phyloP scores from a whole-genome alignment of 148 eudicot genomes.

The Cornus suecica region DNA sequence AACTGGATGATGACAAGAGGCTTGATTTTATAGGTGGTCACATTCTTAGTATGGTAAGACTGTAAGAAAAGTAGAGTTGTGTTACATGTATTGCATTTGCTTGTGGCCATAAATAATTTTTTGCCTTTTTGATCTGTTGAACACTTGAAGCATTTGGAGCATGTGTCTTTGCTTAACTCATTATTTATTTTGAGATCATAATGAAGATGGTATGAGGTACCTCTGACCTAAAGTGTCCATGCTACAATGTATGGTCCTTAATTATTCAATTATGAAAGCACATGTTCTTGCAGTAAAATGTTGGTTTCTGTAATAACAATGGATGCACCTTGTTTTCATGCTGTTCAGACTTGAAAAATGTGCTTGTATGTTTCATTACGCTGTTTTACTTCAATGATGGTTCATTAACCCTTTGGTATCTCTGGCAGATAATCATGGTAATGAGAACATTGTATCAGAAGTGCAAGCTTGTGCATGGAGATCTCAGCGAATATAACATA shows the following conservation, averaged over 20 bases:
- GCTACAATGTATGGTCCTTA: background rate
- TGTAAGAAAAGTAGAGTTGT: background rate
- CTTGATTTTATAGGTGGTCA: background rate
- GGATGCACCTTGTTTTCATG: background rate
- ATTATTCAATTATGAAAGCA: background rate
- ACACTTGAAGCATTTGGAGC: background rate
- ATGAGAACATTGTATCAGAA: constrained; percentile 94
- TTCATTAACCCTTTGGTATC: background rate
- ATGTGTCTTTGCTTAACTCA: background rate
- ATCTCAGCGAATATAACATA: constrained; percentile 92
- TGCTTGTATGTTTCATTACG: background rate
- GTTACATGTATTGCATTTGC: background rate
- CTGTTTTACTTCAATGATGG: background rate
- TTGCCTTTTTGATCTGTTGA: too few relatives aligned
- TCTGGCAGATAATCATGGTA: constrained; percentile 58
- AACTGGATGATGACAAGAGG: too few relatives aligned
- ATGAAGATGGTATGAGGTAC: too few relatives aligned
- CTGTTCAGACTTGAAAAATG: constrained; percentile 8
- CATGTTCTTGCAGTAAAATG: background rate
- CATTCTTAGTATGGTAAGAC: too few relatives aligned
- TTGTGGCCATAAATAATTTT: too few relatives aligned
- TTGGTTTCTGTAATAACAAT: background rate
- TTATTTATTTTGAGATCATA: too few relatives aligned
- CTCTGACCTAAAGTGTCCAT: background rate
- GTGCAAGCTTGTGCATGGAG: constrained; percentile 98